phyloP scores from a whole-genome alignment of 2,329 filamentous ascomycete genomes.

The Stagonosporopsis chrysanthemi region DNA sequence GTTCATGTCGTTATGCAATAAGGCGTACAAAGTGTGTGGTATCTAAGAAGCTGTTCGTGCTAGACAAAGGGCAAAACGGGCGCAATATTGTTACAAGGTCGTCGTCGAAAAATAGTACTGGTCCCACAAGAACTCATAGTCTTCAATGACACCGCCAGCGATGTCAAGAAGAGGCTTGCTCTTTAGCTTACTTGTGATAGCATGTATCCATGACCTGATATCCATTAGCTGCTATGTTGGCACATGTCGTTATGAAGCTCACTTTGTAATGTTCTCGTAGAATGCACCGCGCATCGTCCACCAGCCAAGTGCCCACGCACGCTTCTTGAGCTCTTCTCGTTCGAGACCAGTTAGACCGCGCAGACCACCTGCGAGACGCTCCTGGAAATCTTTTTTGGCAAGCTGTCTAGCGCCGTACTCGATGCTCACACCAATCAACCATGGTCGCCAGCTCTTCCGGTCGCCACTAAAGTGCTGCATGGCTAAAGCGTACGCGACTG shows the following conservation, averaged over 20 bases:
- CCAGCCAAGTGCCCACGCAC: constrained; percentile 92
- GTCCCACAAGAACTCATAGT: constrained; percentile 98
- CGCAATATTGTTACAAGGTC: constrained; percentile 55
- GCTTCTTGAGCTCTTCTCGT: constrained; percentile 84
- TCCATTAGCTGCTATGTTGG: constrained; percentile 26
- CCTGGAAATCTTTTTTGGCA: constrained; percentile 69
- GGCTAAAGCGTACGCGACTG: constrained; percentile 83
- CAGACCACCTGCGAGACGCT: constrained; percentile 72
- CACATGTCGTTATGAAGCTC: constrained; percentile 34
- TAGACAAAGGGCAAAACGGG: neutral
- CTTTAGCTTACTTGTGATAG: constrained; percentile 73
- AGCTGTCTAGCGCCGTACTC: constrained; percentile 92
- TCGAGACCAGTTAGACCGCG: constrained; percentile 83
- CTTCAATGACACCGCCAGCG: constrained; percentile 84
- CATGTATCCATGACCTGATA: constrained; percentile 67
- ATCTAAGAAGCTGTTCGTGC: constrained; percentile 26
- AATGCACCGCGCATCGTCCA: constrained; percentile 97
- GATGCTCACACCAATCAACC: constrained; percentile 83
- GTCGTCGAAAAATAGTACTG: constrained; percentile 89
- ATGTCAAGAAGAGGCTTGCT: constrained; percentile 79
- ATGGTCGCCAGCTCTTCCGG: constrained; percentile 87
- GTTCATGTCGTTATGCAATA: constrained; percentile 1
- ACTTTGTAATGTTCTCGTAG: constrained; percentile 87
- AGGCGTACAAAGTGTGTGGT: constrained; percentile 26
- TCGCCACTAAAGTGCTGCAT: constrained; percentile 76